phyloP scores from a whole-genome alignment of 257 asterid species.

The Solanum chmielewskii region DNA sequence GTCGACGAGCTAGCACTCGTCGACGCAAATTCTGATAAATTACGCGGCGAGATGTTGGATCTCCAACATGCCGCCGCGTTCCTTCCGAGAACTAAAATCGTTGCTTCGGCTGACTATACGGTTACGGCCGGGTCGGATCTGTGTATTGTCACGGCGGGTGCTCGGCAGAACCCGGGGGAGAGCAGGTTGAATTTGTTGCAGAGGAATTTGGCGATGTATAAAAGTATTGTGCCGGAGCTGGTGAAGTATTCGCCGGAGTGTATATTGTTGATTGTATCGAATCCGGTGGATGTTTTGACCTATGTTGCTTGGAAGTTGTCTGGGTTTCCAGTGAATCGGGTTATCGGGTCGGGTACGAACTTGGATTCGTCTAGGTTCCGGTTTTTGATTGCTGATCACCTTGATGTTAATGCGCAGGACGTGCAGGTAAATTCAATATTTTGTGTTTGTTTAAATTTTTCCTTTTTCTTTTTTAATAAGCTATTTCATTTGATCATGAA shows the following conservation, averaged over 20 bases:
- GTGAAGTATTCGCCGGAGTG: conserved; percentile 50
- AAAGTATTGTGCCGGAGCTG: conserved; percentile 56
- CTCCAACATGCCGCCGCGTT: conserved; percentile 94
- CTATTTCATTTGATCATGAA: background rate
- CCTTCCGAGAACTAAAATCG: conserved; percentile 68
- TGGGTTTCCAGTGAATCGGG: conserved; percentile 59
- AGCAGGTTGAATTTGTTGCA: conserved; percentile 59
- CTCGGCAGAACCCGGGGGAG: conserved; percentile 72
- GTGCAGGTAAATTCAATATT: conserved; percentile 52
- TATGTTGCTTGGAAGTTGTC: conserved; percentile 80
- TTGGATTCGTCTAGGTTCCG: conserved; percentile 80
- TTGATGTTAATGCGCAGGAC: conserved; percentile 83
- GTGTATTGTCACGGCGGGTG: conserved; percentile 82
- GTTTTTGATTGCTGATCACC: conserved; percentile 76
- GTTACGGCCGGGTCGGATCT: conserved; percentile 62
- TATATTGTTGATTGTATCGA: conserved; percentile 61
- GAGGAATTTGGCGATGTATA: conserved; percentile 46
- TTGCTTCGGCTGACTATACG: conserved; percentile 50
- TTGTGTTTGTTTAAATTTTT: background rate
- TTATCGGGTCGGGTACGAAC: conserved; percentile 84
- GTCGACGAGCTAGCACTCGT: conserved; percentile 65
- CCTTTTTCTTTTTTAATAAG: background rate
- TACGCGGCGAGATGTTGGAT: conserved; percentile 81
- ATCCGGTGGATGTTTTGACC: conserved; percentile 76
- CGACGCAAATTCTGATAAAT: conserved; percentile 58